Evolutionary conservation across 1,284 basidiomycete species (phyloP).

Genomic region (Trametes hirsuta): DNA sequence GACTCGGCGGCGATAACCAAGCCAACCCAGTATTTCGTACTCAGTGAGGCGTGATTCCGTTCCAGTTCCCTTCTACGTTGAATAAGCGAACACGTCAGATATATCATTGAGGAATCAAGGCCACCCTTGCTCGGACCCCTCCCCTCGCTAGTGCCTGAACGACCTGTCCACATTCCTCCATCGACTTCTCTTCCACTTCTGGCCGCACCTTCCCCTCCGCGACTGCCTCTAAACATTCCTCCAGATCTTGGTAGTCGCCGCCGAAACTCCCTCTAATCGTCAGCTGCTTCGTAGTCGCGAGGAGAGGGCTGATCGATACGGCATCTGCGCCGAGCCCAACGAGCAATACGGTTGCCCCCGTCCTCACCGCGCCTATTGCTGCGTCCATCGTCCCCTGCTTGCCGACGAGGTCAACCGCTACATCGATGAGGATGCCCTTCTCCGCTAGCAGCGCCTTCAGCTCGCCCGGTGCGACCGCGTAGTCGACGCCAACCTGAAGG

Average conservation of each 20-base stretch:
- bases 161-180: conserved; percentile 19
- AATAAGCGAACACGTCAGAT: not conserved
- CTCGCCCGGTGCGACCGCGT: conserved; percentile 18
- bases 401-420: conserved; percentile 41
- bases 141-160: conserved; percentile 3
- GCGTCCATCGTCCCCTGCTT: conserved; percentile 24
- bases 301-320: conserved; percentile 12
- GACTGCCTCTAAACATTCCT: conserved; percentile 27
- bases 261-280: conserved; percentile 20
- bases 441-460: conserved; percentile 17
- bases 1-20: no score
- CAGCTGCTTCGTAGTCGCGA: conserved; percentile 21
- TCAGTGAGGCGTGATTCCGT: no score
- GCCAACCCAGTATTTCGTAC: no score
- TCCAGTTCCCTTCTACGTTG: no score
- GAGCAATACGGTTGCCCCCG: conserved; percentile 23
- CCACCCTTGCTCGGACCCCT: conserved; percentile 1
- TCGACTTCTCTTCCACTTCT: conserved; percentile 23
- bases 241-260: conserved; percentile 22
- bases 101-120: not conserved
- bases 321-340: conserved; percentile 18
- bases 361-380: conserved; percentile 11
- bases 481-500: conserved; percentile 24
- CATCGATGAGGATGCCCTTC: conserved; percentile 42
- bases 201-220: conserved; percentile 26